Base-by-base conservation (phyloP, 2,329 filamentous ascomycete genomes). In the Neodidymelliopsis sp. region DNA sequence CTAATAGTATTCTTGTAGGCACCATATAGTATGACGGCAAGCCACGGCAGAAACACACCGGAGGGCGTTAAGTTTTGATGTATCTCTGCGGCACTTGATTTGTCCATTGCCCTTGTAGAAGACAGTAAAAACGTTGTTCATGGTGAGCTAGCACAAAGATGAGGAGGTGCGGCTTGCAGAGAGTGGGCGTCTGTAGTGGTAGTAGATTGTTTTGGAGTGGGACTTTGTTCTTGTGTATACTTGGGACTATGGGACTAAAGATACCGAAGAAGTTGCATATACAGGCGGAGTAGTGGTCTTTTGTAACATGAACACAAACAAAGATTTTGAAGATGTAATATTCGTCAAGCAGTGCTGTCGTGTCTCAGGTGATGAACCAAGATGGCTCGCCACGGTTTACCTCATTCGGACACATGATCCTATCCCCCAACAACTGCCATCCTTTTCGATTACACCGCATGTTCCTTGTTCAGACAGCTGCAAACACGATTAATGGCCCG, bases 1-100 rank as follows among this genome's bases (percentile, higher is more conserved):
- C n/a, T n/a, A n/a, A 25, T 19, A 31, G 24, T 30, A 36, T 18
- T 10, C n/a, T n/a, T n/a, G n/a, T 24, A 75, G 66, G 77, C 77
- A 43, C 78, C 78, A 24, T 80, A 79, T 60, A 79, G 76, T 59
- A 78, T 79, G 77, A 74, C 74, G 6, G 61, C 70, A 13, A 75
- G 70, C 20, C 71, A 69, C 44, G 77, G 76, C n/a, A 63, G 67
- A 24, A 73, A 67, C 25, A 74, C 73, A 13, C 72, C 73, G 7
- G 47, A 50, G 5, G 47, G 47, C 16, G 9, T 20, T n/a, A 50
- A 50, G 16, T 50, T 29, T 13, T 50, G 24, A 27, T 15, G 16
- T 33, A 3, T 38, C 8, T n/a, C 25, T 31, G 25, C n/a, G 37
- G 20, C 4, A 1, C 2, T 24, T n/a, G n/a, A n/a, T n/a, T n/a